phyloP scores from a whole-genome alignment of 345 rosid genomes.

The Raphanus sativus region DNA sequence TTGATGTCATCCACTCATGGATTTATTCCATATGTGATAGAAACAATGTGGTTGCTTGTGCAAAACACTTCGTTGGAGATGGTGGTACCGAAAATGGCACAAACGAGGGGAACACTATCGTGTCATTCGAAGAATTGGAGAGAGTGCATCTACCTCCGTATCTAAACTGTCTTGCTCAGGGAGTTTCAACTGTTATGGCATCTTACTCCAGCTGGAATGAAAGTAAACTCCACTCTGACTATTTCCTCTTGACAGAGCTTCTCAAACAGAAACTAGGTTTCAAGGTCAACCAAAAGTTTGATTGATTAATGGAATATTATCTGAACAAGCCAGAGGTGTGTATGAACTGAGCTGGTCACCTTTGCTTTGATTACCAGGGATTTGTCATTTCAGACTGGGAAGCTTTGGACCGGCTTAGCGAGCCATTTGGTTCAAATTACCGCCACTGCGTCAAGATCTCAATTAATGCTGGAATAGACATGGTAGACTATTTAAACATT shows the following conservation, averaged over 20 bases:
- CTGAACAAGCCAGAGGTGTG: background rate
- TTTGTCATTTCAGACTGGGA: slow-evolving; percentile 81
- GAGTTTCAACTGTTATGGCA: slow-evolving; percentile 80
- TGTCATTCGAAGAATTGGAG: slow-evolving; percentile 55
- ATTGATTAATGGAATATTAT: background rate
- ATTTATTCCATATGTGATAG: slow-evolving; percentile 40
- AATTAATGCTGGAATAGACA: slow-evolving; percentile 86
- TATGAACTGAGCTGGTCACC: background rate
- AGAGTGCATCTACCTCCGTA: slow-evolving; percentile 70
- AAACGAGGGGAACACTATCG: slow-evolving; percentile 70
- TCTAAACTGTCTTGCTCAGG: slow-evolving; percentile 56
- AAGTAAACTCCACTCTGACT: slow-evolving; percentile 56
- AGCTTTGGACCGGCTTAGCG: slow-evolving; percentile 62
- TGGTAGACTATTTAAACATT: no score
- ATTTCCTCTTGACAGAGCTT: slow-evolving; percentile 69
- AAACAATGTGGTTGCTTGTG: slow-evolving; percentile 77
- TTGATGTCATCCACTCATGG: background rate
- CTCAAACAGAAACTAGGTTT: slow-evolving; percentile 75
- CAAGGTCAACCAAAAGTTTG: slow-evolving; percentile 45
- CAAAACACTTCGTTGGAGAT: slow-evolving; percentile 91
- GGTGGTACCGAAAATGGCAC: slow-evolving; percentile 78
- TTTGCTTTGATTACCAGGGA: slow-evolving; percentile 48
- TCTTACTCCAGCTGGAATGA: slow-evolving; percentile 91
- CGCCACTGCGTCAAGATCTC: slow-evolving; percentile 54
- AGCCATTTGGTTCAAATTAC: slow-evolving; percentile 65